These are phyloP conservation scores for Daldinia childiae DNA, from an alignment of 495 filamentous ascomycete species.

Conservation along the genomic window DNA sequence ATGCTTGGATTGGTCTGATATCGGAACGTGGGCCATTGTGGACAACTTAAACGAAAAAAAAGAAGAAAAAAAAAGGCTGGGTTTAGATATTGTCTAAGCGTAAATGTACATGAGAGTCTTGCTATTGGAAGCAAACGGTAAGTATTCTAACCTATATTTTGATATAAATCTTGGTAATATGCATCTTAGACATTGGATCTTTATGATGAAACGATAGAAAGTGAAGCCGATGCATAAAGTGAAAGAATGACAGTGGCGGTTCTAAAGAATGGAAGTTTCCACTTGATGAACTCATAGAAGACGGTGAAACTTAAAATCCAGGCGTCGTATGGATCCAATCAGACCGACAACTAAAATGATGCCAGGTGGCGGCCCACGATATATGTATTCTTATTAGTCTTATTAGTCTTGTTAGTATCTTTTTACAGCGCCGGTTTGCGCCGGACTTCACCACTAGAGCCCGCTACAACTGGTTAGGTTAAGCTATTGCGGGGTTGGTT, in stretches of 20 bases:
- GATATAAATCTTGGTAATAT: conserved; percentile 1
- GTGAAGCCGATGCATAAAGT: neutral
- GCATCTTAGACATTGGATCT: conserved; percentile 13
- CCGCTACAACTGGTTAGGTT: conserved; percentile 8
- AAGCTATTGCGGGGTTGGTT: conserved; percentile 4
- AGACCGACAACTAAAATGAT: conserved; percentile 23
- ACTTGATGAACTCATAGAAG: conserved; percentile 32
- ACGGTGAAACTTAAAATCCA: conserved; percentile 36
- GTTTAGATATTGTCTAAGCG: neutral
- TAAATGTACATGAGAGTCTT: neutral
- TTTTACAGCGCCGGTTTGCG: conserved; percentile 10
- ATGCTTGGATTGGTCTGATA: conserved; percentile 33
- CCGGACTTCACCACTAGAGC: conserved; percentile 12
- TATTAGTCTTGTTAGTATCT: neutral
- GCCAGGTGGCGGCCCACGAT: conserved; percentile 25
- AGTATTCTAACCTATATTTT: neutral
- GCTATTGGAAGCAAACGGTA: neutral
- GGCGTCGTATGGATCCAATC: conserved; percentile 7
- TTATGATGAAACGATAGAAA: neutral
- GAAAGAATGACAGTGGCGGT: conserved; percentile 4
- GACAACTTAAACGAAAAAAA: neutral
- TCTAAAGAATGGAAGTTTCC: conserved; percentile 15
- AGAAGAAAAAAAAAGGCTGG: too few relatives aligned
- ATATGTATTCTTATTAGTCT: too few relatives aligned
- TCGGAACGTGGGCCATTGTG: conserved; percentile 23